Evolutionary conservation across 495 filamentous ascomycete species (phyloP), one percentile per base, ranked within the genome.

Genomic region (Aspergillus panamensis): DNA sequence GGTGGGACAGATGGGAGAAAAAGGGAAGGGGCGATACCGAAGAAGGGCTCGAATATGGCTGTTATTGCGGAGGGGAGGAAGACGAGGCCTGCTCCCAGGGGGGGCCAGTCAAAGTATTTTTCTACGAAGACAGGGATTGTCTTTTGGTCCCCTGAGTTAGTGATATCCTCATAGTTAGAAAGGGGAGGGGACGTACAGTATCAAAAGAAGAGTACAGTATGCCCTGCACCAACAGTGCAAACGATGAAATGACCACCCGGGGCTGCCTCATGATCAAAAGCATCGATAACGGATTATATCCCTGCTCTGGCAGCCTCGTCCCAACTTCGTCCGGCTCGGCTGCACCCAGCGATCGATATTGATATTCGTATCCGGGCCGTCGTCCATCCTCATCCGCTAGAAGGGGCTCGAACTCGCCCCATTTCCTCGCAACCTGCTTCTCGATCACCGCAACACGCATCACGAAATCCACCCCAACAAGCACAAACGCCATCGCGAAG

Each of bases 21-120:
- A 37, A 53, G 9, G 37, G 47, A 25, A 25, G 17, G 19, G 13
- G 31, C 31, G 42, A 8, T 60, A 69, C 70, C 72, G 32, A 86
- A 76, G 6, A 88, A 48, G 0, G 90, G 89, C 1, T 84, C 80
- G 19, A 83, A 57, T 57, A 93, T 82, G 3, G 82, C 79, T 0
- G 87, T 87, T 10, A 88, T 61, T 48, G 87, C 82, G 31, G 90
- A 56, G 7, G 87, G 80, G 3, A 92, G 77, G 68, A 92, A 92
- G 14, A 90, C 74, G 13, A 93, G 68, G 1, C 88, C 90, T 21
- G 87, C 87, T 12, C 85, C 87, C 0, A 81, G 79, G 3, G 88
- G 80, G 25, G 77, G 77, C 85, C 87, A 94, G 55, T 73, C 60
- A 60, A 91, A 92, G 3, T 72, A 79, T 0, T 73, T 66, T 57